phyloP scores from a whole-genome alignment of 1,284 basidiomycete species.

The Schizophyllum commune region DNA sequence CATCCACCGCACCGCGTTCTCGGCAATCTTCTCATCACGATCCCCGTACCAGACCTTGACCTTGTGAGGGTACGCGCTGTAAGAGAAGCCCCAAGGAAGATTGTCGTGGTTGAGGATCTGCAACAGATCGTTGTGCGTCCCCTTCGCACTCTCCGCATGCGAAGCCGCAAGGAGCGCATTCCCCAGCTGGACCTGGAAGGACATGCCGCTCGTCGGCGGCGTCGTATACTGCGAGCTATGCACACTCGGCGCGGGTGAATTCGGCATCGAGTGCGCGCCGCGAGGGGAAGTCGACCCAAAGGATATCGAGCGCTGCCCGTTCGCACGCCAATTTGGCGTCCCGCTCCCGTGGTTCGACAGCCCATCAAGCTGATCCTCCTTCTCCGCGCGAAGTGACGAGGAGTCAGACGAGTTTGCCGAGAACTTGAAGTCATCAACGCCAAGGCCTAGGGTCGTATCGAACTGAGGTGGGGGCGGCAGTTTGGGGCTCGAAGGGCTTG shows the following conservation, averaged over 20 bases:
- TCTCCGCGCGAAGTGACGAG: constrained; percentile 13
- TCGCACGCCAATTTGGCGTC: constrained; percentile 24
- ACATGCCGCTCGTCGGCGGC: constrained; percentile 22
- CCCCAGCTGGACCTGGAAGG: constrained; percentile 65
- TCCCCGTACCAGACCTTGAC: constrained; percentile 92
- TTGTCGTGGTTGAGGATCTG: constrained; percentile 85
- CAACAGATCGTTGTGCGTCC: constrained; percentile 85
- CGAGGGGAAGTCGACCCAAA: constrained; percentile 34
- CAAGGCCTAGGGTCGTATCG: constrained; percentile 52
- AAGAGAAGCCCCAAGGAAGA: constrained; percentile 80
- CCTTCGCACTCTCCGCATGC: constrained; percentile 88
- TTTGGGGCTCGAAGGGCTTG: constrained; percentile 36
- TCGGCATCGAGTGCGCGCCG: constrained; percentile 32
- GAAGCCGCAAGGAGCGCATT: constrained; percentile 90
- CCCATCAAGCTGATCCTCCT: constrained; percentile 16
- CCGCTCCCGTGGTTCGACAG: constrained; percentile 16
- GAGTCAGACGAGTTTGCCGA: constrained; percentile 23
- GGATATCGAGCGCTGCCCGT: constrained; percentile 59
- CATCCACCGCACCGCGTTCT: constrained; percentile 87
- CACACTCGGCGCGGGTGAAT: constrained; percentile 40
- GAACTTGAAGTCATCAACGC: constrained; percentile 45
- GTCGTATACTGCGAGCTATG: constrained; percentile 31
- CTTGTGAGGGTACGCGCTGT: constrained; percentile 67
- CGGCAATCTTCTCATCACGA: constrained; percentile 86
- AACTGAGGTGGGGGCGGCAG: constrained; percentile 43